Base-by-base conservation (phyloP, 371 early-diverging fungal species). In the Mucor racemosus region DNA sequence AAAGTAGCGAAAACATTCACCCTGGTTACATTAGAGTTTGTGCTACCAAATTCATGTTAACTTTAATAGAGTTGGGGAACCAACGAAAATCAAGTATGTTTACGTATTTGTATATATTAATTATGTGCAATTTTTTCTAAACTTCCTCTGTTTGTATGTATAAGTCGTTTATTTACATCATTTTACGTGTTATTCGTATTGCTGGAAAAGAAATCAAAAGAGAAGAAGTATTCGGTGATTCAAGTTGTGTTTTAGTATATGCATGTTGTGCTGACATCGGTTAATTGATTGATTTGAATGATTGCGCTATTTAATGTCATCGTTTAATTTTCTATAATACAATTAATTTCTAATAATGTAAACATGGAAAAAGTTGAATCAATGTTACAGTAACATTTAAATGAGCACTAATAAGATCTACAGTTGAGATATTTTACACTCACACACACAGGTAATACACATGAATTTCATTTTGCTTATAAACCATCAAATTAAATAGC, bases 401-500 rank as follows among this genome's bases (percentile, higher is more conserved):
- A 44, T 44, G n/a, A 44, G 44, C 44, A 44, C 44, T n/a, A 44
- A 44, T 44, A 17, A n/a, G 44, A 44, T 44, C 44, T 44, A n/a
- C 44, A 44, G 17, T n/a, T 44, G 44, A 17, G 2, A 44, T 44
- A 44, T 17, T 26, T 26, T 26, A 44, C 44, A 17, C 44, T 0
- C 44, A 17, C 44, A 5, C 44, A 44, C 44, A 44, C 15, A n/a
- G 17, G 17, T 17, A 3, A 6, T 44, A 17, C 26, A 26, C 26
- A 44, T 44, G 7, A 5, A 44, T 44, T 8, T 44, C 7, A 26
- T n/a, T 17, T 44, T 44, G 44, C 44, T 44, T 44, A 44, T 44
- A n/a, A 15, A 44, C 44, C 44, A 44, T 44, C 44, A 44, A 44
- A 17, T 7, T 17, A 44, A 44, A 17, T 15, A 44, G 44, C 44